Evolutionary conservation across 768 basidiomycete species (phyloP), one percentile per base, ranked within the genome.

Genomic region (Lactifluus piperatus): DNA sequence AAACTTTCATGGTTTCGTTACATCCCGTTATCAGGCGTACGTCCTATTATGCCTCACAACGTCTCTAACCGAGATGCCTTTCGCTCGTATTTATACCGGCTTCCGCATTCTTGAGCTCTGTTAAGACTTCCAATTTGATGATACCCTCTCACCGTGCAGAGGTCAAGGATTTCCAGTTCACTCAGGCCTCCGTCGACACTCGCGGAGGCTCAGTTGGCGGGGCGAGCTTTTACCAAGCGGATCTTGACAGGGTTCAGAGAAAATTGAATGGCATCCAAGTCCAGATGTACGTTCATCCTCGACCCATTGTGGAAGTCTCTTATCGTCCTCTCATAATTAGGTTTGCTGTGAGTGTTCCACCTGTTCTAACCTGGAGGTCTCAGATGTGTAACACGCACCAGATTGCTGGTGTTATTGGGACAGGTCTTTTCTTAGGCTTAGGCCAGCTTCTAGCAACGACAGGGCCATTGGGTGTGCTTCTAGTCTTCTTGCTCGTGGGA

Each of bases 341-440:
- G 62, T 64, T 62, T 20, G 51, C 56, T 26, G 60, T 64, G 57
- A 37, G 60, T 56, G 13, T 27, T 30, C 20, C 27, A n/a, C 52
- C 14, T 27, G 4, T 48, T n/a, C 10, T 24, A 13, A 13, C 37
- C 1, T 37, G 11, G 36, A 22, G 37, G 24, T n/a, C 41, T 13
- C 27, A 44, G 10, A 51, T 10, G 10, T 20, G 8, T 36, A 1
- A 46, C n/a, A 18, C 37, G 11, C 20, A 30, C 4, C 27, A 64
- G 63, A 64, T 71, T 57, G 69, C 68, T 14, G 69, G 71, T 24
- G 65, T 62, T 3, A 68, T 71, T 24, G 69, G 71, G 16, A 70
- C 71, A 0, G 71, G 71, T 11, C 66, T 71, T 18, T 71, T 71
- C 57, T 52, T 69, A 7, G 71, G 71, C 11, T 63, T 71, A 14